Conservation (phyloP, 306 rosid species). For the Leucaena leucocephala region DNA sequence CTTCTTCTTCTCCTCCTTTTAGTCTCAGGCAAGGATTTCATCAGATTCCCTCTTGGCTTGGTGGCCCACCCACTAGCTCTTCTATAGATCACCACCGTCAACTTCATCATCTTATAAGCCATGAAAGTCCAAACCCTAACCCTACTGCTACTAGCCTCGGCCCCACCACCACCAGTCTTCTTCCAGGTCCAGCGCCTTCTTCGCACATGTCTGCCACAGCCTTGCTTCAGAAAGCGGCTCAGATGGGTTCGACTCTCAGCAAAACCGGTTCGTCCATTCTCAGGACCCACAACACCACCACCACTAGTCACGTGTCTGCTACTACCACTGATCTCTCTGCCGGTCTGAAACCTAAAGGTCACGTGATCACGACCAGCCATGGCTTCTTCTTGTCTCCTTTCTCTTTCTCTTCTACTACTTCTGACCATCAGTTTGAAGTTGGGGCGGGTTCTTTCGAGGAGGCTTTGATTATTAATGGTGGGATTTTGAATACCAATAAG, state of each 20-base stretch:
- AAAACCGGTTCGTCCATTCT: slow-evolving; percentile 39
- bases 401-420: slow-evolving; percentile 30
- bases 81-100: background rate
- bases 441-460: slow-evolving; percentile 54
- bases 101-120: background rate
- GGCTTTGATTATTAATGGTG: slow-evolving; percentile 45
- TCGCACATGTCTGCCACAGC: slow-evolving; percentile 98
- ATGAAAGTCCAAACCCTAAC: slow-evolving; percentile 66
- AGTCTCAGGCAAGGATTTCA: background rate
- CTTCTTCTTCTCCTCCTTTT: background rate
- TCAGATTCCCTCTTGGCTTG: slow-evolving; percentile 73
- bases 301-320: slow-evolving; percentile 58
- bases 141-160: slow-evolving; percentile 56
- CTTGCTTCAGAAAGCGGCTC: slow-evolving; percentile 94
- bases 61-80: slow-evolving; percentile 37
- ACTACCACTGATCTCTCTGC: background rate
- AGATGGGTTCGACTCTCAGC: slow-evolving; percentile 88
- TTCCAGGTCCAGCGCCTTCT: slow-evolving; percentile 48
- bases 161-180: slow-evolving; percentile 1
- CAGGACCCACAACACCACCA: slow-evolving; percentile 48
- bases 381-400: background rate
- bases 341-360: slow-evolving; percentile 49
- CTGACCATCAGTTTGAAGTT: slow-evolving; percentile 45
- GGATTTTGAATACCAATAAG: slow-evolving; percentile 37
- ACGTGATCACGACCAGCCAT: slow-evolving; percentile 8